phyloP scores from a whole-genome alignment of 2,329 filamentous ascomycete genomes.

The Pseudogymnoascus sp. region DNA sequence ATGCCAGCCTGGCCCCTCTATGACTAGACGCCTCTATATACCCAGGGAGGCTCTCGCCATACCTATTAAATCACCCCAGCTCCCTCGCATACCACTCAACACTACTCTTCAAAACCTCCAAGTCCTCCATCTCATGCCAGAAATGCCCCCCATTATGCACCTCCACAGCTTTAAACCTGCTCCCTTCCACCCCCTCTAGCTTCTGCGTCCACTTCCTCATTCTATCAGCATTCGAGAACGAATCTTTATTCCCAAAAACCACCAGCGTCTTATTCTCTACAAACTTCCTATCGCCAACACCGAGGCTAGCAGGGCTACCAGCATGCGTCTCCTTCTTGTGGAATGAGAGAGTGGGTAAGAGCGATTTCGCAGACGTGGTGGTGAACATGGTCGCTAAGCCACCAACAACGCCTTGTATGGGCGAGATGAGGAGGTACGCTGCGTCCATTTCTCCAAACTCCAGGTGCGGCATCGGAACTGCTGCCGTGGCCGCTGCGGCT shows the following conservation, averaged over 20 bases:
- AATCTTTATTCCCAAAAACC: conserved; percentile 68
- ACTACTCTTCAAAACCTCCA: not conserved
- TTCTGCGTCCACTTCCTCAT: conserved; percentile 58
- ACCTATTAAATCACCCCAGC: not conserved
- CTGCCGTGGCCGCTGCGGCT: not conserved
- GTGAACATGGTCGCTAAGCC: conserved; percentile 50
- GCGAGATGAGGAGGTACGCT: conserved; percentile 61
- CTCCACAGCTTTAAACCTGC: conserved; percentile 35
- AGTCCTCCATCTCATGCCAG: conserved; percentile 32
- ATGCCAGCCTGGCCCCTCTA: not conserved
- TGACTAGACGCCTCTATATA: not conserved
- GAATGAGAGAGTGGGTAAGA: conserved; percentile 18
- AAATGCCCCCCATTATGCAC: conserved; percentile 46
- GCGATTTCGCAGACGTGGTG: conserved; percentile 20
- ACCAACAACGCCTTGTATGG: conserved; percentile 52
- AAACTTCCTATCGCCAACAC: conserved; percentile 44
- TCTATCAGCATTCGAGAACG: conserved; percentile 60
- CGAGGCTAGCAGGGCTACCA: conserved; percentile 22
- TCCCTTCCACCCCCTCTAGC: conserved; percentile 32
- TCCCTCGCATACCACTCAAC: not conserved
- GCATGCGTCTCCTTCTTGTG: conserved; percentile 19
- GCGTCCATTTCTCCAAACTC: conserved; percentile 27
- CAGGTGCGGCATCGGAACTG: conserved; percentile 14
- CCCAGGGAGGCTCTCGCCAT: not conserved
- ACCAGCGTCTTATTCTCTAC: conserved; percentile 54